Base-by-base conservation (phyloP, 2,329 filamentous ascomycete species). In the Septoria linicola region DNA sequence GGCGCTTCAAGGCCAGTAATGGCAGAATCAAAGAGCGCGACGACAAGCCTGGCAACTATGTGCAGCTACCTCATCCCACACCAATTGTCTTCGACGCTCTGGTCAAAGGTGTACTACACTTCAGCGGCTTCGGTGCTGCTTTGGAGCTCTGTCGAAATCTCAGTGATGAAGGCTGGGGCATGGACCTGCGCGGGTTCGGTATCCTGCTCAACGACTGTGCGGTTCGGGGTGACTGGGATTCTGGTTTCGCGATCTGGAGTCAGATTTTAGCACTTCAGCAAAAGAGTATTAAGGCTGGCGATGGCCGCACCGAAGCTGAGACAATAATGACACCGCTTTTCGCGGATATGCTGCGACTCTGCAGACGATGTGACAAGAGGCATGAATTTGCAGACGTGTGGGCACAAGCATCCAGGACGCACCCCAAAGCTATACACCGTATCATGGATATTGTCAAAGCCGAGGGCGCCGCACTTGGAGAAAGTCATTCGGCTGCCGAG, bases 131-230 rank as follows among this genome's bases (percentile, higher is more conserved):
- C 40, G 70, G 75, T 2, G 65, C 69, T 8, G 70, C 73, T 8
- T 56, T 76, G 7, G 62, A 69, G 1, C 65, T 74, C 11, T 75
- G 71, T 55, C 65, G 66, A 41, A 65, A 69, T 27, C 72, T 76
- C 68, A 68, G 70, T 13, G 53, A 62, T 5, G 70, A 76, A 41
- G 73, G 74, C 34, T 77, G 74, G 74, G 73, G 73, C 8, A 60
- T 76, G 7, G 70, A 72, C 46, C 63, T 72, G 32, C 56, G 58
- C 10, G 70, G 69, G 2, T 62, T 76, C 4, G 66, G 61, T 1
- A 63, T 67, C 11, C 62, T 77, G 27, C 62, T 77, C 32, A 59
- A 62, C 8, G 69, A 75, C 48, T 75, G 73, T 55, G 66, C 71
- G 5, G 60, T 65, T 4, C 62, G 68, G 8, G 48, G 60, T 8